These are phyloP conservation scores for Extremus antarcticus DNA, from an alignment of 495 filamentous ascomycete genomes.

Conservation along the genomic window DNA sequence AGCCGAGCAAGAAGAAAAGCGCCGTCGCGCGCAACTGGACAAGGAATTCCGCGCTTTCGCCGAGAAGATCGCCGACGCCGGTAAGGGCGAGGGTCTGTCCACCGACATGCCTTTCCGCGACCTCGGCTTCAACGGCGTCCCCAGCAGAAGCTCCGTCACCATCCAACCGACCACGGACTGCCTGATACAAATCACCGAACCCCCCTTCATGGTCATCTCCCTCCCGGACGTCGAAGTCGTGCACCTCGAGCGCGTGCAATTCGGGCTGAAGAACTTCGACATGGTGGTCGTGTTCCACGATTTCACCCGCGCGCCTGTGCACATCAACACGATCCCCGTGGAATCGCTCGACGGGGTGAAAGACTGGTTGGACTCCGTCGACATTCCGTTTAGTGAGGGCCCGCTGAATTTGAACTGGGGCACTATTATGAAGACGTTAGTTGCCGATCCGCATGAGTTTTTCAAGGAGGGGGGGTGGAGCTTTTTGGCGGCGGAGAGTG, in stretches of 20 bases:
- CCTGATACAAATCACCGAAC: constrained; percentile 94
- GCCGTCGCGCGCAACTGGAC: constrained; percentile 80
- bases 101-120: constrained; percentile 96
- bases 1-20: constrained; percentile 91
- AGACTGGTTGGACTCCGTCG: constrained; percentile 92
- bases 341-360: constrained; percentile 90
- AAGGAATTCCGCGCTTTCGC: constrained; percentile 92
- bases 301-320: constrained; percentile 72
- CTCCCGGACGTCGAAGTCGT: constrained; percentile 93
- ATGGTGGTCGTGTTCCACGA: constrained; percentile 97
- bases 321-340: constrained; percentile 97
- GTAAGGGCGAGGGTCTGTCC: constrained; percentile 63
- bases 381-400: constrained; percentile 88
- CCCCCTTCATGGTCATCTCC: constrained; percentile 89
- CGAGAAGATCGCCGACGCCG: constrained; percentile 93
- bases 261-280: constrained; percentile 98
- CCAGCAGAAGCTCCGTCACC: constrained; percentile 84
- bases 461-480: constrained; percentile 93
- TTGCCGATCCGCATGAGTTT: constrained; percentile 84
- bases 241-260: constrained; percentile 94
- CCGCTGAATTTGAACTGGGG: constrained; percentile 97
- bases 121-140: constrained; percentile 92
- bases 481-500: constrained; percentile 78
- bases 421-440: constrained; percentile 99
- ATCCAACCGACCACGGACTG: constrained; percentile 96